These are phyloP conservation scores for Maudiozyma bulderi DNA, from an alignment of 805 yeast species.

Conservation along the genomic window DNA sequence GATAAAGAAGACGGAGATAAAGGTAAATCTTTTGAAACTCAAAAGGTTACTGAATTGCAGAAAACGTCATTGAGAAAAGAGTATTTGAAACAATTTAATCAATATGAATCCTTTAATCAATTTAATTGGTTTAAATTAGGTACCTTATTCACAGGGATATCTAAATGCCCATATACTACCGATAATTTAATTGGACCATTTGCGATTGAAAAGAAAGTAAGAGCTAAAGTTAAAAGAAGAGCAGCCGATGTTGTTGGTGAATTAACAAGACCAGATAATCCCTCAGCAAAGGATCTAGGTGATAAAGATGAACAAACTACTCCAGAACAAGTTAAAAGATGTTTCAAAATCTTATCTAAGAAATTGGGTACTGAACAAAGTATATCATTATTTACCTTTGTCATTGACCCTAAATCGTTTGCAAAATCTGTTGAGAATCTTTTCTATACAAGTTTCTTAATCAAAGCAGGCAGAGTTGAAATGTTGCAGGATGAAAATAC, in stretches of 20 bases:
- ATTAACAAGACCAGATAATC: slow-evolving; percentile 9
- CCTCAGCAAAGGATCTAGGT: slow-evolving; percentile 33
- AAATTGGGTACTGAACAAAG: slow-evolving; percentile 28
- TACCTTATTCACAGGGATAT: slow-evolving; percentile 36
- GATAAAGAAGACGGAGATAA: background rate
- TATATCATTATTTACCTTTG: slow-evolving; percentile 53
- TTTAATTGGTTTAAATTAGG: slow-evolving; percentile 58
- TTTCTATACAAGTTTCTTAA: slow-evolving; percentile 71
- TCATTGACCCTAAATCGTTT: slow-evolving; percentile 69
- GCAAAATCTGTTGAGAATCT: slow-evolving; percentile 75
- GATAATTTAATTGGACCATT: slow-evolving; percentile 69
- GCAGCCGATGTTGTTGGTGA: slow-evolving; percentile 33
- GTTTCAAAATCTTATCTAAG: slow-evolving; percentile 35
- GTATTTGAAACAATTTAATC: slow-evolving; percentile 18
- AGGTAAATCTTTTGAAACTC: background rate
- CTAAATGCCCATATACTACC: slow-evolving; percentile 39
- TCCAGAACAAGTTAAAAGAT: slow-evolving; percentile 49
- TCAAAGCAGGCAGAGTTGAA: slow-evolving; percentile 58
- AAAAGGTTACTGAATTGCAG: slow-evolving; percentile 8
- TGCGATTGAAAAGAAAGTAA: slow-evolving; percentile 44
- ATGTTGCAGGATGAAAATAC: slow-evolving; percentile 45
- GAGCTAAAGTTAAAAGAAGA: slow-evolving; percentile 26
- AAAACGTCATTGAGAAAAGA: slow-evolving; percentile 10
- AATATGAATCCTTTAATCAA: slow-evolving; percentile 32
- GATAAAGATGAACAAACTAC: slow-evolving; percentile 54